These are phyloP conservation scores for Apostasia shenzhenica DNA, from an alignment of 106 monocot genomes.

Conservation along the genomic window DNA sequence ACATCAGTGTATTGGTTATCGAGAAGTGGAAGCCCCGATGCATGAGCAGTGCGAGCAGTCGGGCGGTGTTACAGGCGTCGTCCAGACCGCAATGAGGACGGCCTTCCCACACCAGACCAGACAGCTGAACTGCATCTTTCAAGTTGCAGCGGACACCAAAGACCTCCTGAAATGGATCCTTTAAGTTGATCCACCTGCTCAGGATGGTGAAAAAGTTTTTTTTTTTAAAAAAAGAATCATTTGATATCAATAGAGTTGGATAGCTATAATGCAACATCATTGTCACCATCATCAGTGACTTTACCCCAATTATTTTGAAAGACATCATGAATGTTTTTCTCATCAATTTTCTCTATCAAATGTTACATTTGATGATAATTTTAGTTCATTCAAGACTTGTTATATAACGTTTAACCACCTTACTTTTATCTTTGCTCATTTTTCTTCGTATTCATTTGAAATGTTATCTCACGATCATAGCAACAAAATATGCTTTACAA, in stretches of 20 bases:
- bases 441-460: no score
- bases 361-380: no score
- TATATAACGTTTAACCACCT: no score
- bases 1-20: slow-evolving; percentile 60
- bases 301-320: no score
- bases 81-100: slow-evolving; percentile 93
- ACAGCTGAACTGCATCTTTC: slow-evolving; percentile 77
- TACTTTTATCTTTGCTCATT: no score
- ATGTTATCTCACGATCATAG: no score
- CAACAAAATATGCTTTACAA: no score
- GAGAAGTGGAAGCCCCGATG: slow-evolving; percentile 63
- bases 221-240: not conserved
- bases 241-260: not conserved
- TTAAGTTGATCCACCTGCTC: slow-evolving; percentile 94
- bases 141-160: slow-evolving; percentile 78
- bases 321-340: no score
- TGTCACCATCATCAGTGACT: no score
- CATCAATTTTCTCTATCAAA: no score
- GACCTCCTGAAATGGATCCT: slow-evolving; percentile 78
- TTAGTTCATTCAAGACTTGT: no score
- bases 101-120: slow-evolving; percentile 85
- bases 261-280: not conserved
- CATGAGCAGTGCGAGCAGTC: slow-evolving; percentile 72
- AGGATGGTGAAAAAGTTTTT: not conserved
- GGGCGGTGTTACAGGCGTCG: slow-evolving; percentile 93